Percentiles rank a stretch among this genome's conserved stretches.
phyloP scores from a whole-genome alignment of 1,284 basidiomycete species.

The Gastroboletus turbinatus region DNA sequence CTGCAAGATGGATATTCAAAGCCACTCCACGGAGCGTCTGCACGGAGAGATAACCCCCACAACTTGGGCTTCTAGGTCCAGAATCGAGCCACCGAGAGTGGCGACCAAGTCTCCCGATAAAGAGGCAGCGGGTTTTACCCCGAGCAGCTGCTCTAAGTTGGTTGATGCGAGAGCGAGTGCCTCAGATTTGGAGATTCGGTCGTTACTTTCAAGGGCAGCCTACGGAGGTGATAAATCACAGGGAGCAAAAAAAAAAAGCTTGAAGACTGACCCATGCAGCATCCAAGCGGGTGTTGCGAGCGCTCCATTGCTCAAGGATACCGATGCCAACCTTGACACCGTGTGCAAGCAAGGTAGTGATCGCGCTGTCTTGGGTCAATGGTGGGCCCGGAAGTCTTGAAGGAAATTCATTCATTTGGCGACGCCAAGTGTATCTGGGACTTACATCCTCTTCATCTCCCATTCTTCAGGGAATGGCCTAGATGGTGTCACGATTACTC shows the following conservation, averaged over 20 bases:
- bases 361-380: slow-evolving; percentile 62
- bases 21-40: slow-evolving; percentile 30
- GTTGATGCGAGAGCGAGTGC: slow-evolving; percentile 32
- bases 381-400: slow-evolving; percentile 72
- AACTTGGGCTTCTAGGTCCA: slow-evolving; percentile 45
- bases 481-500: slow-evolving; percentile 67
- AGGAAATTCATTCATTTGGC: background rate
- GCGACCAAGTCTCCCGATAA: slow-evolving; percentile 48
- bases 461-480: slow-evolving; percentile 61
- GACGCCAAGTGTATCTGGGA: background rate
- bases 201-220: slow-evolving; percentile 25
- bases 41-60: slow-evolving; percentile 46
- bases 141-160: slow-evolving; percentile 56
- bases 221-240: slow-evolving; percentile 1
- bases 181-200: slow-evolving; percentile 29
- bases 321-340: slow-evolving; percentile 79
- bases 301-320: slow-evolving; percentile 49
- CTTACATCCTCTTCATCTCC: slow-evolving; percentile 54
- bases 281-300: slow-evolving; percentile 65
- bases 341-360: slow-evolving; percentile 60
- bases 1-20: slow-evolving; percentile 18
- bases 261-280: slow-evolving; percentile 23
- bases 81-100: slow-evolving; percentile 42
- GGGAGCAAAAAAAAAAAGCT: background rate
- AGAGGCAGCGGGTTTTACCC: slow-evolving; percentile 34